Evolutionary conservation across 2,329 filamentous ascomycete species (phyloP).

Genomic region (Xylariales sp.): DNA sequence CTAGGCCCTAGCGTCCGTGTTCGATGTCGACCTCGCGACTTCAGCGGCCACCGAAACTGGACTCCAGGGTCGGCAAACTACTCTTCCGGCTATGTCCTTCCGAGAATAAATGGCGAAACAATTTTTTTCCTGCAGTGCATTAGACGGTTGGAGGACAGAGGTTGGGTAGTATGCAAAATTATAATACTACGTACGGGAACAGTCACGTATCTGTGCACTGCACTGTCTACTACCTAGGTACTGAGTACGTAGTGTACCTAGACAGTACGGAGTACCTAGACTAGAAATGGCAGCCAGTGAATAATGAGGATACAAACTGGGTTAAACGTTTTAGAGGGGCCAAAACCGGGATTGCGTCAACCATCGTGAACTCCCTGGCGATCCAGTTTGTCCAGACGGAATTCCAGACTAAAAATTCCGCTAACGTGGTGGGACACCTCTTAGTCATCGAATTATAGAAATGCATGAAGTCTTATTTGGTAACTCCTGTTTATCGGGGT

Average conservation of each 20-base stretch:
- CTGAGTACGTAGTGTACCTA: too few relatives aligned
- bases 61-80: not conserved
- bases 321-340: constrained; percentile 16
- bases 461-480: constrained; percentile 20
- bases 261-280: not conserved
- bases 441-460: constrained; percentile 19
- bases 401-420: not conserved
- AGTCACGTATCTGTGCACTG: not conserved
- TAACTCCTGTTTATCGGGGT: not conserved
- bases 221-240: too few relatives aligned
- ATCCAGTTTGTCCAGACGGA: not conserved
- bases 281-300: constrained; percentile 1
- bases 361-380: constrained; percentile 8
- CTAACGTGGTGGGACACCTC: not conserved
- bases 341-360: constrained; percentile 33
- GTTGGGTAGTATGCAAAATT: not conserved
- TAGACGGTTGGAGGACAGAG: not conserved
- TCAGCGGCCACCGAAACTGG: constrained; percentile 6
- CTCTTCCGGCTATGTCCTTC: not conserved
- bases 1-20: not conserved
- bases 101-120: not conserved
- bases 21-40: not conserved
- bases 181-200: not conserved
- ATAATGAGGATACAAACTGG: not conserved
- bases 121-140: not conserved